These are phyloP conservation scores for Sordaria brevicollis DNA, from an alignment of 495 filamentous ascomycete species.

Conservation along the genomic window DNA sequence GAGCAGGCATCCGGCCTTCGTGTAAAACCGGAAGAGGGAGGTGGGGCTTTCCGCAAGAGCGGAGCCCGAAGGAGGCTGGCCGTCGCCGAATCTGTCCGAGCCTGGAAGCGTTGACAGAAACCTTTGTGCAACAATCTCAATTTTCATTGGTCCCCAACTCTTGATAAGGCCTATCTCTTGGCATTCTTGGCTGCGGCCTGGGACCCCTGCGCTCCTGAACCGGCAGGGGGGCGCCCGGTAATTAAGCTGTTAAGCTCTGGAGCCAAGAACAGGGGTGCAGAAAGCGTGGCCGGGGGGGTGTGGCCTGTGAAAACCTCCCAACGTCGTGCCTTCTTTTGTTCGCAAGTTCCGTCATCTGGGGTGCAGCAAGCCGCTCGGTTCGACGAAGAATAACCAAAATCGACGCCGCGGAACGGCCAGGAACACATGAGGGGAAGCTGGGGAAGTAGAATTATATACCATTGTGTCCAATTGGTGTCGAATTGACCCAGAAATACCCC, in stretches of 20 bases:
- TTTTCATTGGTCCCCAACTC: constrained; percentile 10
- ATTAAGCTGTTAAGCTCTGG: background rate
- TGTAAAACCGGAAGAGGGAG: background rate
- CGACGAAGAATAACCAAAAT: background rate
- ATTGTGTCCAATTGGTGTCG: background rate
- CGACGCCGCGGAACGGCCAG: background rate
- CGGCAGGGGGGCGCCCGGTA: background rate
- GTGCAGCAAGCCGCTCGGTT: background rate
- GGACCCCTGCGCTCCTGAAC: background rate
- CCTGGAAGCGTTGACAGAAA: constrained; percentile 11
- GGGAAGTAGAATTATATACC: background rate
- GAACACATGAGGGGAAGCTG: background rate
- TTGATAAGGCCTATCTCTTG: constrained; percentile 22
- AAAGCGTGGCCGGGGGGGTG: background rate
- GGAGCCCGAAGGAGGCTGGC: background rate
- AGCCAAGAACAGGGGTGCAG: background rate
- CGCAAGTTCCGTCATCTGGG: background rate
- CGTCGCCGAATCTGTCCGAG: constrained; percentile 6
- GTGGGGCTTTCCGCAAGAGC: background rate
- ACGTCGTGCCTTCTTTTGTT: background rate
- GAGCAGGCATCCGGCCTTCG: background rate
- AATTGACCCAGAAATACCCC: background rate
- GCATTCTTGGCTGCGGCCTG: constrained; percentile 7
- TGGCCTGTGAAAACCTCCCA: background rate
- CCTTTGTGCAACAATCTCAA: constrained; percentile 12